Percentiles rank a stretch among this genome's conserved stretches.
Conservation (phyloP, 257 asterid genomes). For the Gynochthodes officinalis region DNA sequence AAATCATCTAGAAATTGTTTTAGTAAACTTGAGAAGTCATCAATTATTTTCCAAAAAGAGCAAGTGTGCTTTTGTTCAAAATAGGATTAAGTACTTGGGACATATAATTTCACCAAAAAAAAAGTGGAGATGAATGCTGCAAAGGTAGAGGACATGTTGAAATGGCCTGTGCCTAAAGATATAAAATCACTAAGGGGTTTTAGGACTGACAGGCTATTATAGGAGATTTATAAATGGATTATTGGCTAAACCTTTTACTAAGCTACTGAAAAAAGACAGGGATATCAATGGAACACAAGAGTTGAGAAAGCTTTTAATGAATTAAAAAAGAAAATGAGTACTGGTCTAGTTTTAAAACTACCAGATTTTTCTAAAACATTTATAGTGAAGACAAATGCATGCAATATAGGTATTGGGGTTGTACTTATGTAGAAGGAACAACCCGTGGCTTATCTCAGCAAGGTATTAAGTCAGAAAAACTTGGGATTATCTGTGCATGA, state of each 20-base stretch:
- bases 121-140: not conserved
- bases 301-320: not conserved
- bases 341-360: not conserved
- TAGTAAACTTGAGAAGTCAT: not conserved
- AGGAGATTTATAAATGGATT: not conserved
- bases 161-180: not conserved
- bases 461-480: not conserved
- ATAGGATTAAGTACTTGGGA: not conserved
- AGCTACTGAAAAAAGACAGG: not conserved
- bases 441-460: not conserved
- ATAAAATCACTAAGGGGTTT: not conserved
- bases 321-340: not conserved
- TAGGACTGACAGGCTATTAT: not conserved
- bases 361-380: not conserved
- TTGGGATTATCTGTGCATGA: not conserved
- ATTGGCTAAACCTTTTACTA: not conserved
- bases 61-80: not conserved
- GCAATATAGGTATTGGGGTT: not conserved
- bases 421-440: not conserved
- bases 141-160: not conserved
- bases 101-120: not conserved
- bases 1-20: not conserved
- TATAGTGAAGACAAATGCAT: not conserved
- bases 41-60: not conserved
- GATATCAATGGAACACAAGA: not conserved